phyloP scores from a whole-genome alignment of 164 flowering plant genomes.

The Cinnamomum micranthum region DNA sequence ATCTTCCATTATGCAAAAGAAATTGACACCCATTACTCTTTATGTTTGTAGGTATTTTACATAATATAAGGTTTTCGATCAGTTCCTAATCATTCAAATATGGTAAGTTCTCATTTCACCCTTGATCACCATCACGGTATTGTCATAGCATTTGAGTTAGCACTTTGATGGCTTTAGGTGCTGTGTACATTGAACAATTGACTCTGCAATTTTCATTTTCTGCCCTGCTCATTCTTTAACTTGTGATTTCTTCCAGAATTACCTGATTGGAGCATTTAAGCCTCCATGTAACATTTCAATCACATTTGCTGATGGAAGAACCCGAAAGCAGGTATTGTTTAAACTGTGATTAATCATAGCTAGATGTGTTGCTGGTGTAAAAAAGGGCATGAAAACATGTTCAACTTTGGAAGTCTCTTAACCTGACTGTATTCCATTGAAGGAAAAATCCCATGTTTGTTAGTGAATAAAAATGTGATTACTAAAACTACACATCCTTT shows the following conservation, averaged over 20 bases:
- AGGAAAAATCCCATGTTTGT: neutral
- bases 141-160: neutral
- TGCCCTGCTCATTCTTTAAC: neutral
- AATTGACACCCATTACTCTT: neutral
- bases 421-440: neutral
- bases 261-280: slow-evolving; percentile 82
- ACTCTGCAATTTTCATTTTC: neutral
- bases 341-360: neutral
- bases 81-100: slow-evolving; percentile 1
- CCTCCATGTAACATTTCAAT: slow-evolving; percentile 72
- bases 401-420: neutral
- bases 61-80: neutral
- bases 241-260: slow-evolving; percentile 47
- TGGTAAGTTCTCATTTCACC: slow-evolving; percentile 4
- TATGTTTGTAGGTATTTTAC: neutral
- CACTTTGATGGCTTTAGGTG: neutral
- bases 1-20: neutral
- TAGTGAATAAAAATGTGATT: neutral
- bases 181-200: neutral
- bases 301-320: slow-evolving; percentile 71
- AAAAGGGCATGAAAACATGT: neutral
- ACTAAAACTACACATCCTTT: neutral
- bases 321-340: slow-evolving; percentile 74
- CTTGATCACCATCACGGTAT: neutral
- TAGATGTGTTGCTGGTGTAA: neutral